Evolutionary conservation across 768 basidiomycete genomes (phyloP).

Genomic region (Suillus tomentosus): DNA sequence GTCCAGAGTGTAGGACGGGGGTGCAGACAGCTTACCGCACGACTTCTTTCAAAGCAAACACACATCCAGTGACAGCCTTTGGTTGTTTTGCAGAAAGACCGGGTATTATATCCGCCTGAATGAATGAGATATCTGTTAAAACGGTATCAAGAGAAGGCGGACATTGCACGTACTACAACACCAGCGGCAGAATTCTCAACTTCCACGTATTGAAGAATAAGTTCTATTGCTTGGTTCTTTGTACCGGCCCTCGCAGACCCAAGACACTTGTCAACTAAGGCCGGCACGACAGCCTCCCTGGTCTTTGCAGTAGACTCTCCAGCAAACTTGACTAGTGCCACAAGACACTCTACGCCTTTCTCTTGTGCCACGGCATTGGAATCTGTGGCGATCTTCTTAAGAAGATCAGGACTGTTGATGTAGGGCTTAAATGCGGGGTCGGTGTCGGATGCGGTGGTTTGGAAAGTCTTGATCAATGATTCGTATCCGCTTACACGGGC

Average conservation of each 20-base stretch:
- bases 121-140: constrained; percentile 30
- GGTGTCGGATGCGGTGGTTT: constrained; percentile 85
- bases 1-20: not conserved
- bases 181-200: constrained; percentile 88
- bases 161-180: constrained; percentile 72
- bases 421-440: constrained; percentile 95
- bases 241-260: constrained; percentile 91
- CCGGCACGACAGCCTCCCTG: constrained; percentile 80
- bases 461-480: constrained; percentile 82
- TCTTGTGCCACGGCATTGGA: constrained; percentile 98
- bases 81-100: constrained; percentile 93
- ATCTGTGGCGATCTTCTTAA: constrained; percentile 88
- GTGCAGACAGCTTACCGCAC: constrained; percentile 59
- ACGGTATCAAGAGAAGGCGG: constrained; percentile 29
- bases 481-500: constrained; percentile 94
- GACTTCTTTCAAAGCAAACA: constrained; percentile 80
- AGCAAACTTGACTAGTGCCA: constrained; percentile 85
- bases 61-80: constrained; percentile 82
- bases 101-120: constrained; percentile 73
- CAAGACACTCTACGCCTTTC: constrained; percentile 90
- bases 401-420: constrained; percentile 68
- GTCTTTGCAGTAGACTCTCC: constrained; percentile 87
- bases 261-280: constrained; percentile 93
- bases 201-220: constrained; percentile 88
- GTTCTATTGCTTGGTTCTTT: constrained; percentile 82